These are phyloP conservation scores for Aurinia saxatilis DNA, from an alignment of 345 rosid species.

Conservation along the genomic window DNA sequence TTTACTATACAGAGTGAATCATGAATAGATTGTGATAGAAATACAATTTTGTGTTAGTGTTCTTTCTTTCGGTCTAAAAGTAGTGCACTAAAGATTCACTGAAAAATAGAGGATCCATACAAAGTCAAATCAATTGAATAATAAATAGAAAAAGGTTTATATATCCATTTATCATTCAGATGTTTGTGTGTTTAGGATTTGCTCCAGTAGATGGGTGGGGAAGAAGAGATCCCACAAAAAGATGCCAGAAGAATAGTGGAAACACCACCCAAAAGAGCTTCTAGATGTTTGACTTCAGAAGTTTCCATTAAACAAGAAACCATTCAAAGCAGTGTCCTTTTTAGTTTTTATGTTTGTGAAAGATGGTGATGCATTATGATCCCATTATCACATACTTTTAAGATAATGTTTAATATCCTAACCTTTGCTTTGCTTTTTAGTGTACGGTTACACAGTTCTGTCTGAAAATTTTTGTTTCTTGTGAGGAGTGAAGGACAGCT, in stretches of 20 bases:
- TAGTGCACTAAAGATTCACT: constrained; percentile 13
- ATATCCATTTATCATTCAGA: background rate
- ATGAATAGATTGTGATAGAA: background rate
- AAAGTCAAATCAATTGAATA: constrained; percentile 16
- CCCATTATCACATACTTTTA: constrained; percentile 20
- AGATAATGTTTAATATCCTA: constrained; percentile 17
- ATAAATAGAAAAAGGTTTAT: too few species aligned
- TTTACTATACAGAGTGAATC: background rate
- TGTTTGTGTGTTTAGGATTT: constrained; percentile 15
- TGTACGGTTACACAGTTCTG: background rate
- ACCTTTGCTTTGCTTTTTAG: background rate
- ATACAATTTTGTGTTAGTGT: constrained; percentile 2
- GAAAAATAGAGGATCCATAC: background rate
- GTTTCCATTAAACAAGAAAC: constrained; percentile 26
- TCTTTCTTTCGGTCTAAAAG: background rate
- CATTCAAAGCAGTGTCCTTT: constrained; percentile 2
- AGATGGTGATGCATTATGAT: constrained; percentile 6
- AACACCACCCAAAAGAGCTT: constrained; percentile 29
- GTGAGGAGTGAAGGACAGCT: background rate
- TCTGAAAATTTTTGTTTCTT: background rate
- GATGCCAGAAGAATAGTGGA: constrained; percentile 33
- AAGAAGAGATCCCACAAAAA: constrained; percentile 14
- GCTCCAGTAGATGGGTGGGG: constrained; percentile 26
- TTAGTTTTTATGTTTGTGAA: constrained; percentile 10
- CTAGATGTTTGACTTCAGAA: constrained; percentile 49